Base-by-base conservation (phyloP, 2,329 filamentous ascomycete genomes). In the Pseudogymnoascus sp. region DNA sequence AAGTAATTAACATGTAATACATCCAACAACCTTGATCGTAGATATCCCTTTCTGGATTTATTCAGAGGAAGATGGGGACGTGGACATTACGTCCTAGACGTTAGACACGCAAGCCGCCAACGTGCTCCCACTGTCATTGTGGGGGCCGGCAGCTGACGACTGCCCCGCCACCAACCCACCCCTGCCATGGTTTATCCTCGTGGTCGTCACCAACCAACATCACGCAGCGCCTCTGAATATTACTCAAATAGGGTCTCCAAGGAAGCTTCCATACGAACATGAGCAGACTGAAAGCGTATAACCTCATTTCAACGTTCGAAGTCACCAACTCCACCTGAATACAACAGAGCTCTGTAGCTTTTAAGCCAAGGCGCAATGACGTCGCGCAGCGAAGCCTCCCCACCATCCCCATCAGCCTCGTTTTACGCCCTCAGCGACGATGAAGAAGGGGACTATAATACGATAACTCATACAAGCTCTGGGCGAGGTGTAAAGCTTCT, bases 371-470 rank as follows among this genome's bases (percentile, higher is more conserved):
- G 58, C 58, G 35, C 63, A 65, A 72, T 72, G 70, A 70, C 70
- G 66, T 71, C 71, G 66, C 66, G 67, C 61, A 64, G 67, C 4
- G 64, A 59, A 63, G 67, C 69, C 39, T 67, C 70, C 63, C 70
- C 80, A 60, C 69, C 85, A 12, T 97, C 92, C 37, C 92, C 92
- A 2, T 84, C 90, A 2, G 91, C 87, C 61, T 96, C 91, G 70
- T 94, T 93, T 80, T 97, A 96, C 80, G 93, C 93, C 72, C 81
- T 97, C 81, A 96, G 91, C 75, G 95, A 99, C 78, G 92, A 96
- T 72, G 92, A 96, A 66, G 94, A 97, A 76, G 90, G 89, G 68
- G 94, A 90, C 49, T 99, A 99, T 78, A 90, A 95, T 74, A 97
- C 92, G 16, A 91, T 99, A 71, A 89, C 91, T 4, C 90, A 95